These are phyloP conservation scores for Leishmania tropica DNA, from an alignment of 208 protist species.

Conservation along the genomic window DNA sequence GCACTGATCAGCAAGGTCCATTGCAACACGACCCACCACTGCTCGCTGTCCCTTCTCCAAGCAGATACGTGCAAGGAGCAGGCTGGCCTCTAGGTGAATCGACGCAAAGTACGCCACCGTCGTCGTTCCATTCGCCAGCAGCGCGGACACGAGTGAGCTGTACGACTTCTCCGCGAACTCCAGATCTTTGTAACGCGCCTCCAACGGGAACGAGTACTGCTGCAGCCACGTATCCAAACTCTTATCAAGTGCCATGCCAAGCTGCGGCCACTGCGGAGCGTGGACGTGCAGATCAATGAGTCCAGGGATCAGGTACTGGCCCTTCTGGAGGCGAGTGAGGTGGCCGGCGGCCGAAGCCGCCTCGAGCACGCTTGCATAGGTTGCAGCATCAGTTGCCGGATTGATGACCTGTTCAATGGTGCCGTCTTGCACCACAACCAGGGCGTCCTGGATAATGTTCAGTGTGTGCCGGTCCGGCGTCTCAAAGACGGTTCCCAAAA, in stretches of 20 bases:
- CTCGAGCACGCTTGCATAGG: constrained; percentile 20
- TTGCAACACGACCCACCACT: constrained; percentile 90
- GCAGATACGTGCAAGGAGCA: constrained; percentile 80
- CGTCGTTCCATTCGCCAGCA: constrained; percentile 92
- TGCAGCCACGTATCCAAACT: constrained; percentile 93
- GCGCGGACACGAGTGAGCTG: constrained; percentile 59
- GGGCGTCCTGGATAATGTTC: constrained; percentile 45
- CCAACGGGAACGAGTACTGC: constrained; percentile 92
- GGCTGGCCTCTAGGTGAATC: constrained; percentile 80
- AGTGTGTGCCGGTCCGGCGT: constrained; percentile 44
- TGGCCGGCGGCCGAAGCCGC: constrained; percentile 29
- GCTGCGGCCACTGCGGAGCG: constrained; percentile 91
- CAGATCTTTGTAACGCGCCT: constrained; percentile 83
- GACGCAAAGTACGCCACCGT: constrained; percentile 92
- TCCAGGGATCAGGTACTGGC: constrained; percentile 85
- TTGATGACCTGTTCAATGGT: constrained; percentile 51
- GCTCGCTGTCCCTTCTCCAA: constrained; percentile 86
- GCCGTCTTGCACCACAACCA: constrained; percentile 51
- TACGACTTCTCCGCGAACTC: constrained; percentile 79
- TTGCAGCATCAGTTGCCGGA: constrained; percentile 31
- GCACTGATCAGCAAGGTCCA: constrained; percentile 87
- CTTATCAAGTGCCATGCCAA: constrained; percentile 86
- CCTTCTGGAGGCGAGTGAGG: constrained; percentile 37
- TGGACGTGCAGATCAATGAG: constrained; percentile 96
- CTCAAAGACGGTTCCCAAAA: constrained; percentile 61